Percentiles rank a stretch among this genome's conserved stretches.
Conservation (phyloP, 768 basidiomycete genomes). For the Lactarius evosmus region DNA sequence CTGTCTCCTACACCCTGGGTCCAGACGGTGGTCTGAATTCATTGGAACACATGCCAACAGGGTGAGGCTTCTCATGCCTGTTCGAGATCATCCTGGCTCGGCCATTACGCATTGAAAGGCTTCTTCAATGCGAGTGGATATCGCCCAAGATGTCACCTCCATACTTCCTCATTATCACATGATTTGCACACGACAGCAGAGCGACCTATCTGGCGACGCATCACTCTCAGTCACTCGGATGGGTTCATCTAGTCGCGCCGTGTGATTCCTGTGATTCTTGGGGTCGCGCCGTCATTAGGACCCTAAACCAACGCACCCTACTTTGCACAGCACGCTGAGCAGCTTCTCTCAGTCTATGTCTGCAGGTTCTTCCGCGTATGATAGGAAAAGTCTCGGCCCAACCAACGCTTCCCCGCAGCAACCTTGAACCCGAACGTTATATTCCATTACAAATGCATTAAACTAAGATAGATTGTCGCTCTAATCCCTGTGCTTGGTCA, state of each 20-base stretch:
- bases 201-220: neutral
- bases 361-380: neutral
- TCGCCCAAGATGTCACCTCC: too few relatives aligned
- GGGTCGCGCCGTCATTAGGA: neutral
- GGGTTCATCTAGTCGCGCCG: too few relatives aligned
- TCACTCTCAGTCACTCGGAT: too few relatives aligned
- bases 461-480: too few relatives aligned
- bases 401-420: neutral
- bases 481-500: too few relatives aligned
- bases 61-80: neutral
- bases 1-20: neutral
- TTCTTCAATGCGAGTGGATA: neutral
- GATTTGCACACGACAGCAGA: neutral
- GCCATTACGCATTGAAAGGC: neutral
- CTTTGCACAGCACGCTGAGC: neutral
- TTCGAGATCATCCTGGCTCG: neutral
- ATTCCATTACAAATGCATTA: neutral
- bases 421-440: neutral
- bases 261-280: too few relatives aligned
- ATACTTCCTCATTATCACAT: neutral
- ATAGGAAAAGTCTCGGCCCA: neutral
- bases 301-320: neutral
- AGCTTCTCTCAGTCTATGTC: neutral
- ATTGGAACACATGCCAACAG: neutral
- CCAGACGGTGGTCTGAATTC: neutral